Evolutionary conservation across 139 green algal species (phyloP).

Genomic region (Chlorella sp.): DNA sequence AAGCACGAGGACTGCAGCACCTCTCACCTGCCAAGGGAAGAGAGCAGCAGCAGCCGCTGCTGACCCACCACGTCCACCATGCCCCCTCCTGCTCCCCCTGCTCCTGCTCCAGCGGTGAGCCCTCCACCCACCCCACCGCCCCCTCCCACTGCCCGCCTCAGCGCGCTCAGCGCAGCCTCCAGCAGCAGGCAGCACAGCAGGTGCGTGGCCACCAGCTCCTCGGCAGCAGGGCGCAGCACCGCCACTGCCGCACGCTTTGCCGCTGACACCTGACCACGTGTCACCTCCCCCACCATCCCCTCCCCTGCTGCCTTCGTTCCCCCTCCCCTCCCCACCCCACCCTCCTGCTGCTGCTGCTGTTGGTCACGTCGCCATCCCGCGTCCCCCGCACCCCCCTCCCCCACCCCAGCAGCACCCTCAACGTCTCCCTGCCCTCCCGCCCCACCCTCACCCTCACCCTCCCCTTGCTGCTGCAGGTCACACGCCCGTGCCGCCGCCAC

Average conservation of each 20-base stretch:
- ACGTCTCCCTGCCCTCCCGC: not conserved
- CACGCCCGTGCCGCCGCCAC: not conserved
- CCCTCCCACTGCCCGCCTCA: not conserved
- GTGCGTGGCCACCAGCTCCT: not conserved
- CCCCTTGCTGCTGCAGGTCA: not conserved
- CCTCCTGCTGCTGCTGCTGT: not conserved
- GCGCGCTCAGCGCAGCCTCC: not conserved
- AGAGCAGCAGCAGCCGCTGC: not conserved
- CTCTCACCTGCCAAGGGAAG: not conserved
- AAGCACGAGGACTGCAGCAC: too few species aligned
- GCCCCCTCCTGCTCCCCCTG: not conserved
- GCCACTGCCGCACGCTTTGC: not conserved
- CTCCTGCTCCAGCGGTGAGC: too few species aligned
- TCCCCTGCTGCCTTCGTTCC: not conserved
- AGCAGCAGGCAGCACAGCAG: not conserved
- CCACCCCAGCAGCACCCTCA: not conserved
- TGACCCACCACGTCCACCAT: not conserved
- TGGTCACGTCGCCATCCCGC: not conserved
- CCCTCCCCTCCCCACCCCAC: not conserved
- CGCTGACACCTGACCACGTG: too few species aligned
- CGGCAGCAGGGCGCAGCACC: not conserved
- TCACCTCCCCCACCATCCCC: not conserved
- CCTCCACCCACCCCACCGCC: not conserved
- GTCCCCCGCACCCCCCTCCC: not conserved
- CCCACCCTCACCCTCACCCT: not conserved